A percentile compares a stretch with the other conserved stretches of the same genome.
Evolutionary conservation across 192 early-diverging fungal genomes (phyloP).

Genomic region (Diversispora eburnea): DNA sequence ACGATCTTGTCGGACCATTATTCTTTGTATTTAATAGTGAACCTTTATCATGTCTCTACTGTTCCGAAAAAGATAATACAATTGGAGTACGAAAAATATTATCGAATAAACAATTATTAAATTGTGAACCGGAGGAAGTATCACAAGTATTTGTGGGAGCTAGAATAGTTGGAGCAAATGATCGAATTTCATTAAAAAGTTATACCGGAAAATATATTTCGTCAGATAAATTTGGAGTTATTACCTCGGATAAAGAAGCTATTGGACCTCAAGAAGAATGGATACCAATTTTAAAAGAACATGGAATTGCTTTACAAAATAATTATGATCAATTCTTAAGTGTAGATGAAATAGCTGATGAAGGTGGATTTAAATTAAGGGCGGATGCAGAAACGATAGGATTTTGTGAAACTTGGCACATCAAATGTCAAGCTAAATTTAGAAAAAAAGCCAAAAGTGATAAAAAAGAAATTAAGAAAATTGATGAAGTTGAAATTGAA

Average conservation of each 20-base stretch:
- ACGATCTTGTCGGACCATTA: conserved; percentile 67
- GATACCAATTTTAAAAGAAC: conserved; percentile 50
- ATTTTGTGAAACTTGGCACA: conserved; percentile 65
- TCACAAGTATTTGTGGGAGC: conserved; percentile 68
- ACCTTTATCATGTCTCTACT: conserved; percentile 49
- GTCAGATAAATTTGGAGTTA: conserved; percentile 79
- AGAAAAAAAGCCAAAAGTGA: conserved; percentile 50
- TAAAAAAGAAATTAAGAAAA: conserved; percentile 48
- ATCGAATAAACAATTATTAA: conserved; percentile 7
- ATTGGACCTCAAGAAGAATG: conserved; percentile 81
- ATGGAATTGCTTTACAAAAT: conserved; percentile 63
- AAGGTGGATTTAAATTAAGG: conserved; percentile 50
- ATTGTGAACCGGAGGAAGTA: conserved; percentile 49
- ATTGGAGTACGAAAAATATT: conserved; percentile 6
- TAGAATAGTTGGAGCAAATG: conserved; percentile 53
- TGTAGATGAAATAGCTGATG: conserved; percentile 53
- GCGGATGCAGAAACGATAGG: conserved; percentile 71
- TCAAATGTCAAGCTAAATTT: conserved; percentile 70
- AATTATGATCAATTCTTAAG: conserved; percentile 64
- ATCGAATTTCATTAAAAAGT: conserved; percentile 57
- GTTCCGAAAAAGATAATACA: conserved; percentile 28
- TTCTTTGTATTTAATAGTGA: conserved; percentile 65
- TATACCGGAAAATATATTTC: conserved; percentile 64
- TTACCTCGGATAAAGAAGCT: conserved; percentile 64
- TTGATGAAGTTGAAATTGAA: conserved; percentile 60